phyloP scores from a whole-genome alignment of 345 rosid genomes.

The Corchorus capsularis region DNA sequence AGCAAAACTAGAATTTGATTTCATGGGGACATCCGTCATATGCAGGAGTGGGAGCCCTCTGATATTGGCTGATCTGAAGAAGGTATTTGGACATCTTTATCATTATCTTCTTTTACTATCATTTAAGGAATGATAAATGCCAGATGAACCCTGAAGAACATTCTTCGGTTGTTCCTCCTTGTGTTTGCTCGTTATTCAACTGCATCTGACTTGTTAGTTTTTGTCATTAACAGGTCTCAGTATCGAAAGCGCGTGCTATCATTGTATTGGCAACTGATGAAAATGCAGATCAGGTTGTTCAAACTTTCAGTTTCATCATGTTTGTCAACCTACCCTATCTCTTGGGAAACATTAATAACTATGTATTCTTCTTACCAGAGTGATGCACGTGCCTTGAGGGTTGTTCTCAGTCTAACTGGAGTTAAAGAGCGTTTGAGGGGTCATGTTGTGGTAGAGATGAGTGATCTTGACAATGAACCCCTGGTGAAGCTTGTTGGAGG shows the following conservation, averaged over 20 bases:
- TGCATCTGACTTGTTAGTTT: conserved; percentile 11
- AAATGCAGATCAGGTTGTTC: conserved; percentile 86
- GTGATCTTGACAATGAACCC: conserved; percentile 94
- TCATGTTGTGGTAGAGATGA: conserved; percentile 97
- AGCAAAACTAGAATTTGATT: conserved; percentile 81
- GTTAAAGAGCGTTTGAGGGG: conserved; percentile 83
- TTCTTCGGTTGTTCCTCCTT: background rate
- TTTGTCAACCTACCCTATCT: conserved; percentile 6
- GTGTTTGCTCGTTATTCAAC: background rate
- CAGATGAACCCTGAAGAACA: conserved; percentile 7
- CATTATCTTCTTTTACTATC: background rate
- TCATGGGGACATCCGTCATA: conserved; percentile 90
- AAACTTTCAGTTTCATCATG: conserved; percentile 16
- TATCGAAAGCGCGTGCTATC: conserved; percentile 86
- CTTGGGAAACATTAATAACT: conserved; percentile 23
- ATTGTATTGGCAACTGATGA: conserved; percentile 88
- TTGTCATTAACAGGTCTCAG: conserved; percentile 61
- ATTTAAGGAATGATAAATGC: background rate
- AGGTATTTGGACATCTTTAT: conserved; percentile 38
- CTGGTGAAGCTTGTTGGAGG: conserved; percentile 97
- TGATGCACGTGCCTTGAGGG: conserved; percentile 91
- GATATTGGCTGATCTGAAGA: conserved; percentile 83
- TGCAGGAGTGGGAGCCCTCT: conserved; percentile 96
- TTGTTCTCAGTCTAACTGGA: conserved; percentile 87
- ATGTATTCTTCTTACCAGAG: conserved; percentile 48